These are phyloP conservation scores for Lentinula sp. DNA, from an alignment of 768 basidiomycete genomes.

Conservation along the genomic window DNA sequence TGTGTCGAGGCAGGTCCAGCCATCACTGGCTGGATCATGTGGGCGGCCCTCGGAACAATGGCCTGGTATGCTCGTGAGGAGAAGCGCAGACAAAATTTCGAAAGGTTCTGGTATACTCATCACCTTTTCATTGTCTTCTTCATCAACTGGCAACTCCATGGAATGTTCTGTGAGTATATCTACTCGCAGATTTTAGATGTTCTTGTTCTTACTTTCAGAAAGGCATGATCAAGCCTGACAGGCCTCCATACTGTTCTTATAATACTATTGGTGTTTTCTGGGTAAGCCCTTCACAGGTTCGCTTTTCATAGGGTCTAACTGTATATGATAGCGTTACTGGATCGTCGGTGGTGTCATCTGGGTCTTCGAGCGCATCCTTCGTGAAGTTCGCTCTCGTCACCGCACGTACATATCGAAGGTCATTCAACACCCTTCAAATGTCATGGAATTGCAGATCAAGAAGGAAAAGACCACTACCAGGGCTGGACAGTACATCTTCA, in stretches of 20 bases:
- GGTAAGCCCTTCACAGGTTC: slow-evolving; percentile 35
- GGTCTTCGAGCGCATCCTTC: slow-evolving; percentile 83
- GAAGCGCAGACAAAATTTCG: slow-evolving; percentile 69
- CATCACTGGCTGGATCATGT: slow-evolving; percentile 88
- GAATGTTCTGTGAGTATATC: slow-evolving; percentile 68
- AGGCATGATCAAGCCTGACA: slow-evolving; percentile 82
- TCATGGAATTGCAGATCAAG: slow-evolving; percentile 95
- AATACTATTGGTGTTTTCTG: slow-evolving; percentile 92
- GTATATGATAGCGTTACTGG: slow-evolving; percentile 70
- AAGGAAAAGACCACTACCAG: slow-evolving; percentile 82
- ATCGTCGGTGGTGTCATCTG: slow-evolving; percentile 80
- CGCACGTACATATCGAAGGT: slow-evolving; percentile 91
- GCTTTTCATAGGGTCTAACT: not conserved
- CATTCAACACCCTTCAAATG: slow-evolving; percentile 91
- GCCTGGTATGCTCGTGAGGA: slow-evolving; percentile 85
- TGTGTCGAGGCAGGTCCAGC: slow-evolving; percentile 85
- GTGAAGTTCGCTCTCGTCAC: slow-evolving; percentile 89
- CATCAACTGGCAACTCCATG: slow-evolving; percentile 90
- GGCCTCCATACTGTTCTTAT: slow-evolving; percentile 80
- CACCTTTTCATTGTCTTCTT: slow-evolving; percentile 93
- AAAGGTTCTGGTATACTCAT: slow-evolving; percentile 85
- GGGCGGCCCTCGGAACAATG: slow-evolving; percentile 64
- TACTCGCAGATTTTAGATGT: not conserved
- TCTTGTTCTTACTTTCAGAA: not conserved
- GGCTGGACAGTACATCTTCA: slow-evolving; percentile 92